A percentile compares a stretch with the other conserved stretches of the same genome.
Conservation (phyloP, 345 rosid genomes). For the Pistacia atlantica region DNA sequence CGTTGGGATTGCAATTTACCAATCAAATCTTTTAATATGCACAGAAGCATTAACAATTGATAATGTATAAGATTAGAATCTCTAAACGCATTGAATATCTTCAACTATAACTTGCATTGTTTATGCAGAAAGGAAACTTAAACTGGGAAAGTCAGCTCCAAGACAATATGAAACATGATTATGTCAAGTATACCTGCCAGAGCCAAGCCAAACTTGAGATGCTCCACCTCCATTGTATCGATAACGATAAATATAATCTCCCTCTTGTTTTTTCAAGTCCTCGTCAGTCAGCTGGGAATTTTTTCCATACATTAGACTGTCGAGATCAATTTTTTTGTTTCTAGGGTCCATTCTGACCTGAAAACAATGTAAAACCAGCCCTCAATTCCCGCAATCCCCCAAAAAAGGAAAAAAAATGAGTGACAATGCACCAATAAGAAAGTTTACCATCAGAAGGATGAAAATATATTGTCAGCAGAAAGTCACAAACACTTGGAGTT, state of each 20-base stretch:
- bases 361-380: conserved; percentile 18
- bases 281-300: conserved; percentile 66
- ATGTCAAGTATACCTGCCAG: conserved; percentile 69
- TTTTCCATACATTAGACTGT: conserved; percentile 64
- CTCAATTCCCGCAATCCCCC: conserved; percentile 8
- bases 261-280: conserved; percentile 89
- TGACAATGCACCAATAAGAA: conserved; percentile 10
- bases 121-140: not conserved
- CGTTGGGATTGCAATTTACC: not conserved
- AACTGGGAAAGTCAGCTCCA: not conserved
- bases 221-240: conserved; percentile 99
- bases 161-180: not conserved
- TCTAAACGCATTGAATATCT: not conserved
- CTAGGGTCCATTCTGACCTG: conserved; percentile 98
- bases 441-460: not conserved
- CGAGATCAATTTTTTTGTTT: conserved; percentile 73
- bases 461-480: not conserved
- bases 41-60: not conserved
- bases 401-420: not conserved
- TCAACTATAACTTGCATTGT: not conserved
- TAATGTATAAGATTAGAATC: not conserved
- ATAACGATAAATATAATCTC: conserved; percentile 89
- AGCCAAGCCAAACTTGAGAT: conserved; percentile 96
- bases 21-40: not conserved
- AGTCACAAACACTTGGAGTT: not conserved